Conservation (phyloP, 768 basidiomycete species). For the Mycena leptocephala region DNA sequence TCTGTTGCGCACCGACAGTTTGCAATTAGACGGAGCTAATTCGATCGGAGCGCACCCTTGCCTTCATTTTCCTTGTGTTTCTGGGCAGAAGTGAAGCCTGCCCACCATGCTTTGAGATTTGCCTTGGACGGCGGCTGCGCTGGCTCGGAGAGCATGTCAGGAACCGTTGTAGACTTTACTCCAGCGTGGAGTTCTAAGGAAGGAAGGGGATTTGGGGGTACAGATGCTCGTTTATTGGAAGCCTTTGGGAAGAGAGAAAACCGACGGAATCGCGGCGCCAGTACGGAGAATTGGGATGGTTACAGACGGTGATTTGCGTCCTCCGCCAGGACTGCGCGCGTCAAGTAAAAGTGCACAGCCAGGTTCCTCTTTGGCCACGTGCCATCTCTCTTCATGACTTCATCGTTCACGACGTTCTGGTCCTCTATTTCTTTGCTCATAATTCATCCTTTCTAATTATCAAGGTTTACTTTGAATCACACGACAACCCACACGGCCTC, state of each 20-base stretch:
- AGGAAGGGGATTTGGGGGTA: constrained; percentile 1
- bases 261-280: constrained; percentile 30
- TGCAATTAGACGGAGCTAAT: neutral
- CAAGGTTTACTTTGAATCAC: too few relatives aligned
- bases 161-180: neutral
- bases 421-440: too few relatives aligned
- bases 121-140: constrained; percentile 64
- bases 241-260: constrained; percentile 32
- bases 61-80: constrained; percentile 69
- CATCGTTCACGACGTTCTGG: too few relatives aligned
- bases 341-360: constrained; percentile 10
- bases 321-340: neutral
- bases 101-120: constrained; percentile 88
- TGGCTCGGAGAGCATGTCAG: constrained; percentile 29
- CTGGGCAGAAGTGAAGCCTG: constrained; percentile 79
- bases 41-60: constrained; percentile 44
- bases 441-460: too few relatives aligned
- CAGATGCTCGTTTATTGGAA: constrained; percentile 23
- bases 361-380: neutral
- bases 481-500: too few relatives aligned
- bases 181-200: constrained; percentile 3
- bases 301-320: neutral
- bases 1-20: constrained; percentile 39
- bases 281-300: constrained; percentile 14
- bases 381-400: too few relatives aligned